A percentile compares a stretch with the other conserved stretches of the same genome.
These are phyloP conservation scores for Neurospora terricola DNA, from an alignment of 495 filamentous ascomycete genomes.

Conservation along the genomic window DNA sequence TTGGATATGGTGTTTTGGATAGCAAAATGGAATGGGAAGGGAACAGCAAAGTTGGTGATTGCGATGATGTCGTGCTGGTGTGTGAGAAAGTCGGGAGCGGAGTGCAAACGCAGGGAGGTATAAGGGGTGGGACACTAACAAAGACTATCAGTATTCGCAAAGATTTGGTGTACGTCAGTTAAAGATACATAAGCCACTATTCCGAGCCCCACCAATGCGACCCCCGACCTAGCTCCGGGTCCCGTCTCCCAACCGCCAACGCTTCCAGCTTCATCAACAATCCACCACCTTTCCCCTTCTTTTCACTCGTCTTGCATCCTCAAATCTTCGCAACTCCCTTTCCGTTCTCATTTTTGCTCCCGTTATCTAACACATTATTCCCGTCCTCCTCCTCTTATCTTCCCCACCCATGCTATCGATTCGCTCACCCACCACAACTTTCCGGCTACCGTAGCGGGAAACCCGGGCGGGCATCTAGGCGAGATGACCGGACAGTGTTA, in stretches of 20 bases:
- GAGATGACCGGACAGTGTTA: no score
- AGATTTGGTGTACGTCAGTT: background rate
- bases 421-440: background rate
- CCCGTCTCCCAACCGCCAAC: background rate
- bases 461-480: no score
- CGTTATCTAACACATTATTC: background rate
- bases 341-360: background rate
- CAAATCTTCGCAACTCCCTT: background rate
- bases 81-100: background rate
- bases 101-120: background rate
- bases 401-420: background rate
- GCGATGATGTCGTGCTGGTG: background rate
- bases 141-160: background rate
- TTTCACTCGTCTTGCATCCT: background rate
- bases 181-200: background rate
- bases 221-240: background rate
- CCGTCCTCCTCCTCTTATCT: background rate
- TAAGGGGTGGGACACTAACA: background rate
- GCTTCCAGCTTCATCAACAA: background rate
- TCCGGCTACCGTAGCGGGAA: background rate
- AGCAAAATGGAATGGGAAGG: background rate
- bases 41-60: background rate
- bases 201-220: background rate
- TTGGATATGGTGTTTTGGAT: background rate
- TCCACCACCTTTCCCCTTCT: background rate